These are phyloP conservation scores for Bretschneidera sinensis DNA, from an alignment of 345 rosid species.

Conservation along the genomic window DNA sequence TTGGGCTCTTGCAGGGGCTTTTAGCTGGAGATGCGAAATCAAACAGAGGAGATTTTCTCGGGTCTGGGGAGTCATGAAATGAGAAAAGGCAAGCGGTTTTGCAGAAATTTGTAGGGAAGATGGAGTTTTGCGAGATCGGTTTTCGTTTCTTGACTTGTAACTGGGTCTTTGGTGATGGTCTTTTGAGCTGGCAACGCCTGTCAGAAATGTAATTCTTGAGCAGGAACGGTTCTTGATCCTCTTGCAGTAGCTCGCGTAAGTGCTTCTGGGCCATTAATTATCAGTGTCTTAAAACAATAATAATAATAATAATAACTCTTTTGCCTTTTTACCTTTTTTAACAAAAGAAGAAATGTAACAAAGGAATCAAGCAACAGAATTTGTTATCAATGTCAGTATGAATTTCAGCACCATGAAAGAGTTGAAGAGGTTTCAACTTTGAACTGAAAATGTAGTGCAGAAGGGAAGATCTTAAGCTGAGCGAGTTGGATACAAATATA, in stretches of 20 bases:
- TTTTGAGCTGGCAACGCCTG: slow-evolving; percentile 39
- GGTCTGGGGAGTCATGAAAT: slow-evolving; percentile 53
- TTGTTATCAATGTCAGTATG: slow-evolving; percentile 1
- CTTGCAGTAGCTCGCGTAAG: slow-evolving; percentile 61
- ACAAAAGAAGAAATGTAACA: slow-evolving; percentile 9
- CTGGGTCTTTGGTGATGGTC: slow-evolving; percentile 22
- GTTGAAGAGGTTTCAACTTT: slow-evolving; percentile 55
- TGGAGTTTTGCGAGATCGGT: slow-evolving; percentile 43
- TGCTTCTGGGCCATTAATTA: slow-evolving; percentile 60
- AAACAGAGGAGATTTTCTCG: slow-evolving; percentile 71
- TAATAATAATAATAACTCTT: too few relatives aligned
- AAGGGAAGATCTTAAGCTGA: slow-evolving; percentile 13
- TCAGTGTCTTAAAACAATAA: slow-evolving; percentile 7
- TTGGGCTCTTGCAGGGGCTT: slow-evolving; percentile 37
- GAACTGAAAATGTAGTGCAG: slow-evolving; percentile 17
- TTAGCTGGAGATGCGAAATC: slow-evolving; percentile 45
- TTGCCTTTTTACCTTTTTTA: not conserved
- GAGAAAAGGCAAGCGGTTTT: slow-evolving; percentile 73
- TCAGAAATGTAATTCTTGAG: slow-evolving; percentile 64
- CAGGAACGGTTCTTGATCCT: slow-evolving; percentile 89
- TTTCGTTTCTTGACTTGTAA: slow-evolving; percentile 53
- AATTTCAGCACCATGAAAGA: slow-evolving; percentile 31
- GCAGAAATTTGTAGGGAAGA: slow-evolving; percentile 46
- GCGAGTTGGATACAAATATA: slow-evolving; percentile 21
- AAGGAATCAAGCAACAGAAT: not conserved